Conservation (phyloP, 805 yeast species). For the Metschnikowia bowlesiae region DNA sequence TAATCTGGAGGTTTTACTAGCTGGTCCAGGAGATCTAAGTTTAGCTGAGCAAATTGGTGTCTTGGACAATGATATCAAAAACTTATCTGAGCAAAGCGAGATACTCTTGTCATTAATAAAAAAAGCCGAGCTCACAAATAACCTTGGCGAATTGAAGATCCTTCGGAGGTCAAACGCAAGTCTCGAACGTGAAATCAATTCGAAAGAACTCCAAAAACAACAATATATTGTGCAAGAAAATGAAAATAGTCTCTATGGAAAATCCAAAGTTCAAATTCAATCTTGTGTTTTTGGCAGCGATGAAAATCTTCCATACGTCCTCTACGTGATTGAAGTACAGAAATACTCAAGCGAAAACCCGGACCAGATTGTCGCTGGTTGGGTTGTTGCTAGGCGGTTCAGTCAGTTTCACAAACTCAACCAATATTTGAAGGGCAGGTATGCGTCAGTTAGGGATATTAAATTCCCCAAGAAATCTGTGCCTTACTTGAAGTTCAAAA, state of each 20-base stretch:
- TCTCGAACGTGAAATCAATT: constrained; percentile 65
- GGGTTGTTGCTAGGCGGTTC: constrained; percentile 89
- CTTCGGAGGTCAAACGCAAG: constrained; percentile 63
- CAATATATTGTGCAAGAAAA: constrained; percentile 80
- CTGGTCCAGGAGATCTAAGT: constrained; percentile 67
- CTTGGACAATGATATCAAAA: constrained; percentile 54
- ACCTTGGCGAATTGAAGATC: constrained; percentile 61
- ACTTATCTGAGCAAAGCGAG: constrained; percentile 54
- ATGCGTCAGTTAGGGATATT: constrained; percentile 46
- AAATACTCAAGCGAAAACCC: constrained; percentile 41
- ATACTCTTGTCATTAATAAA: constrained; percentile 63
- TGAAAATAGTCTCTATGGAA: constrained; percentile 70
- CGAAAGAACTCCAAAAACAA: constrained; percentile 70
- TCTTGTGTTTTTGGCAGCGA: constrained; percentile 55
- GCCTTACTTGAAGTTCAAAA: constrained; percentile 65
- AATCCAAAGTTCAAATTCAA: constrained; percentile 51
- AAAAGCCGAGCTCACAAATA: constrained; percentile 84
- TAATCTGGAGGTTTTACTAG: constrained; percentile 41
- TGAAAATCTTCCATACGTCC: constrained; percentile 43
- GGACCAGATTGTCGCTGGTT: constrained; percentile 55
- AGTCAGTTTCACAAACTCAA: constrained; percentile 77
- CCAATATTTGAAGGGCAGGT: constrained; percentile 52
- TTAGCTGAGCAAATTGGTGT: constrained; percentile 62
- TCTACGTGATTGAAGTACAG: constrained; percentile 75
- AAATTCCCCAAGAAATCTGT: constrained; percentile 59